Percentiles rank a stretch among this genome's conserved stretches.
phyloP scores from a whole-genome alignment of 164 flowering plant genomes.

The Magnolia changhungtana region DNA sequence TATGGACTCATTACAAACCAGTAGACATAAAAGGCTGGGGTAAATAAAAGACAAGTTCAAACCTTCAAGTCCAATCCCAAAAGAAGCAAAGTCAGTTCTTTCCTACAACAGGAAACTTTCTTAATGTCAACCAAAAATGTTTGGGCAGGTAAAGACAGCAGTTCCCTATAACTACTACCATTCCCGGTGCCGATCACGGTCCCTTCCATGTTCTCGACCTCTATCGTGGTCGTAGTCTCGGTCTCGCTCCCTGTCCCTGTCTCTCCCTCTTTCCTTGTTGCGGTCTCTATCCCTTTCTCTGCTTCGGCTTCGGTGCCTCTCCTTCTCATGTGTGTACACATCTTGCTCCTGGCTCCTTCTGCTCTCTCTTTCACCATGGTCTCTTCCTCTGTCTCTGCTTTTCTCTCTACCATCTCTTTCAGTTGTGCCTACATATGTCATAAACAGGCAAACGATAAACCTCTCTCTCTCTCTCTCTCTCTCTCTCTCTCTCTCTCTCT shows the following conservation, averaged over 20 bases:
- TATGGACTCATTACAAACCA: too few species aligned
- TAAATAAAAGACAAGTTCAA: too few species aligned
- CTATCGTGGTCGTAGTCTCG: slow-evolving; percentile 40
- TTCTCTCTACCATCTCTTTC: slow-evolving; percentile 68
- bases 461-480: too few species aligned
- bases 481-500: too few species aligned
- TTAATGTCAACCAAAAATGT: background rate
- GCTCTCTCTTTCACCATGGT: slow-evolving; percentile 43
- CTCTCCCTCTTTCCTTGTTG: slow-evolving; percentile 27
- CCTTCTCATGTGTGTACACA: slow-evolving; percentile 38
- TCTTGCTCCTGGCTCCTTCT: slow-evolving; percentile 33
- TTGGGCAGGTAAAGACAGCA: background rate
- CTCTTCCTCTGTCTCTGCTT: slow-evolving; percentile 66
- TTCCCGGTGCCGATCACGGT: slow-evolving; percentile 45
- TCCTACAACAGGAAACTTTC: background rate
- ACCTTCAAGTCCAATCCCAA: background rate
- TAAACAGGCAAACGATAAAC: background rate
- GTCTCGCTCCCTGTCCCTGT: slow-evolving; percentile 42
- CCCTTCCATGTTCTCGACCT: slow-evolving; percentile 51
- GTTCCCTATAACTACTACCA: slow-evolving; percentile 11
- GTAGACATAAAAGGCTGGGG: too few species aligned
- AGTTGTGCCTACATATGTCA: slow-evolving; percentile 28
- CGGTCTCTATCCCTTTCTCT: slow-evolving; percentile 57
- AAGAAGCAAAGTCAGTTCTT: background rate
- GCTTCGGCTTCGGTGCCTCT: slow-evolving; percentile 45